Base-by-base conservation (phyloP, 2,329 filamentous ascomycete species). In the Microdochium trichocladiopsis region DNA sequence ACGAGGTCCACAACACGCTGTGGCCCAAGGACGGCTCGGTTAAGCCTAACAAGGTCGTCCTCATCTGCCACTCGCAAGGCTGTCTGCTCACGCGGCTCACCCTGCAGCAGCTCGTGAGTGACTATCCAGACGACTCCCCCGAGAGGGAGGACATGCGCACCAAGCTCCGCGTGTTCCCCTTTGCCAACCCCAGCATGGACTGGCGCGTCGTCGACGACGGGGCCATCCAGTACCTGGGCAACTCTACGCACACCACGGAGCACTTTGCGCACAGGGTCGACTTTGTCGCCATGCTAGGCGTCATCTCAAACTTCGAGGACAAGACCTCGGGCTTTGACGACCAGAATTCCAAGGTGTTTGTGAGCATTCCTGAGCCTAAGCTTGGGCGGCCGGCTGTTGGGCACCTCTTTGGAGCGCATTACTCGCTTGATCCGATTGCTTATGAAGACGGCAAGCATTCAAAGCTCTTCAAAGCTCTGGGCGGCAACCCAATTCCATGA, bases 61-160 rank as follows among this genome's bases (percentile, higher is more conserved):
- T 55, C 51, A 45, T 55, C 14, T 51, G 51, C 21, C 53, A 55
- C 37, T 55, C 53, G 16, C 53, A 55, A 49, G 53, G 53, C 9
- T 43, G 28, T 18, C 51, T 55, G 2, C 25, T 55, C 24, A 23
- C 52, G n/a, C 21, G 53, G 12, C 51, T 55, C 10, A 47, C 48
- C 1, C 49, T 55, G 21, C 48, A 55, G 28, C 25, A 11, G 14
- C 31, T 55, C 16, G 41, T 45, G 16, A 3, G 6, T 16, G 41
- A 45, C 5, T 21, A 45, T 18, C 41, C n/a, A 3, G 41, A 45
- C 5, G 41, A 18, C 14, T 45, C 41, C 12, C 41, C 21, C 16
- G 16, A 18, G n/a, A 16, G 41, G 16, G 5, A 8, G 16, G 41
- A 45, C 41, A 45, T 45, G 41, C 41, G 41, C 41, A 18, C 21